Base-by-base conservation (phyloP, 768 basidiomycete genomes). In the Tricholoma hemisulphureum region DNA sequence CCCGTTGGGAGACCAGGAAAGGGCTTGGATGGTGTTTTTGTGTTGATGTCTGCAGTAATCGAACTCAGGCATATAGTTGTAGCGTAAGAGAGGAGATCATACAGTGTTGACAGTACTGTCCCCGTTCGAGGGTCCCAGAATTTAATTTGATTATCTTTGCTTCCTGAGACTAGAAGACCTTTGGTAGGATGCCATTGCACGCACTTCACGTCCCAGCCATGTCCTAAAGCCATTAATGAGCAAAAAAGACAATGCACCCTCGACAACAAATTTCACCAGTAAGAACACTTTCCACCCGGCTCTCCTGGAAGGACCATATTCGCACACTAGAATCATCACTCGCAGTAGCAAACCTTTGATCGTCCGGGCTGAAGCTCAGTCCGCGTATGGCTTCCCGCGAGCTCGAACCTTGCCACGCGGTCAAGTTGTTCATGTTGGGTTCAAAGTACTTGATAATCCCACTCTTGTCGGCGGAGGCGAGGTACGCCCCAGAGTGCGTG, bases 121-220 rank as follows among this genome's bases (percentile, higher is more conserved):
- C 91, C 93, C 9, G 93, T 93, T 34, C 97, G 82, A 20, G 97
- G 97, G 71, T 99, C 97, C 97, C 97, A 99, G 75, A 99, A 99
- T 67, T 98, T 98, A 73, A 98, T 93, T 64, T 93, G 84, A 71
- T 98, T 97, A 73, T 99, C 97, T 73, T 98, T 98, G 65, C 92
- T 93, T 23, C 97, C 97, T 3, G 93, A 95, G 5, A 91, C 94
- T 20, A 99, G 82, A 8, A 99, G 78, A 9, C 96, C 96, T 73
- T 98, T 98, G 0, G 90, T 93, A 4, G 95, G 94, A 74, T 99
- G 97, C 97, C 97, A 99, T 76, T 98, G 90, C 1, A 98, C 94
- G 59, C 94, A 97, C 69, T 95, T 91, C 20, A 99, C 97, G 66
- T 99, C 97, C 95, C 95, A 98, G 4, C 95, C 95, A 65, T 98